Evolutionary conservation across 192 early-diverging fungal species (phyloP).

Genomic region (Coemansia sp.): DNA sequence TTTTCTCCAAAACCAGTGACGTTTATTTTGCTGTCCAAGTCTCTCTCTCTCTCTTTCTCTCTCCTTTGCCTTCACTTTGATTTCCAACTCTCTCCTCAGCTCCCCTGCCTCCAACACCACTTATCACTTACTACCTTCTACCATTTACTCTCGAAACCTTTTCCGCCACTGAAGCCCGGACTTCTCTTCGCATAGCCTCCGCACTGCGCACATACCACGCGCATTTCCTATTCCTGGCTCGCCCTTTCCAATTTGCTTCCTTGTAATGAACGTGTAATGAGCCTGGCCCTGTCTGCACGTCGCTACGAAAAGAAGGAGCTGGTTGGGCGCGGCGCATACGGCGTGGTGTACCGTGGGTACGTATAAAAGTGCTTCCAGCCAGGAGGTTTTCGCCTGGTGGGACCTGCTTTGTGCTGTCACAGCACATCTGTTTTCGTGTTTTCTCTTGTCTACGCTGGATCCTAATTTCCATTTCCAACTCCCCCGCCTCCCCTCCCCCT

Average conservation of each 20-base stretch:
- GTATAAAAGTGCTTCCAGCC: not conserved
- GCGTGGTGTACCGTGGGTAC: constrained; percentile 54
- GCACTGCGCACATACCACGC: not conserved
- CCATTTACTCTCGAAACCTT: too few relatives aligned
- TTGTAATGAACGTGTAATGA: constrained; percentile 48
- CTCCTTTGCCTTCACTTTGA: not conserved
- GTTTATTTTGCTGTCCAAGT: too few relatives aligned
- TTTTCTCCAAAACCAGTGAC: too few relatives aligned
- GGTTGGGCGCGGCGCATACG: constrained; percentile 53
- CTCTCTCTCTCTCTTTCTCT: not conserved
- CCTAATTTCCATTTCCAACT: constrained; percentile 5
- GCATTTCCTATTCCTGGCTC: not conserved
- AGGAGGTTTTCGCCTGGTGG: too few relatives aligned
- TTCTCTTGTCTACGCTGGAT: not conserved
- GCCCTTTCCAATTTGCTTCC: not conserved
- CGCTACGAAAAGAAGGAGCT: constrained; percentile 54
- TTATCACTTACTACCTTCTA: too few relatives aligned
- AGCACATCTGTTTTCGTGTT: not conserved
- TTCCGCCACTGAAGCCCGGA: not conserved
- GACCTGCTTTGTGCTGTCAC: not conserved
- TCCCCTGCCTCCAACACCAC: not conserved
- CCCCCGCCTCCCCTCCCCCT: not conserved
- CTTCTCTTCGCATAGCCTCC: not conserved
- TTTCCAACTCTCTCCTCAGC: too few relatives aligned
- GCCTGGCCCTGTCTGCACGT: constrained; percentile 43